Percentiles rank a stretch among this genome's conserved stretches.
Conservation (phyloP, 305 asterid genomes). For the Fraxinus nigra region DNA sequence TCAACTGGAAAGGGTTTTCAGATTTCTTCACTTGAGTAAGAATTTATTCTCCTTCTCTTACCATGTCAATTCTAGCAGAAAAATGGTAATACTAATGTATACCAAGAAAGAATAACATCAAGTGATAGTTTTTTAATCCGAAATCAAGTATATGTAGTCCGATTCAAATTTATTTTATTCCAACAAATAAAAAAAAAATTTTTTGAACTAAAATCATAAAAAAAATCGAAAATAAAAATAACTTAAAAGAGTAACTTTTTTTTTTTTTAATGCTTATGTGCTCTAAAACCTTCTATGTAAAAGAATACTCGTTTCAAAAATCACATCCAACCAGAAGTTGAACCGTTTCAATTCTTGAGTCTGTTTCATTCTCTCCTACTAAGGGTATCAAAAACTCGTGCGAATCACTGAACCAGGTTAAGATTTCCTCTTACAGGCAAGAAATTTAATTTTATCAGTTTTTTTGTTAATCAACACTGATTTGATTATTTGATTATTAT, state of each 20-base stretch:
- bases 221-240: neutral
- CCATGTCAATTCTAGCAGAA: neutral
- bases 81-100: neutral
- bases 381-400: neutral
- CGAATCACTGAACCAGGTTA: slow-evolving; percentile 12
- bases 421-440: neutral
- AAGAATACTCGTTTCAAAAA: neutral
- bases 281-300: neutral
- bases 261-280: neutral
- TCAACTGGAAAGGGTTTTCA: neutral
- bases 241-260: neutral
- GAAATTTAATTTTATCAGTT: neutral
- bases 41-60: neutral
- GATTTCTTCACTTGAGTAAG: neutral
- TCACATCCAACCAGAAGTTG: neutral
- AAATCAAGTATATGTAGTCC: neutral
- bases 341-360: neutral
- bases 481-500: neutral
- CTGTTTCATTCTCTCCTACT: neutral
- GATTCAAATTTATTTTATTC: neutral
- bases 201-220: neutral
- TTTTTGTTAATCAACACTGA: neutral
- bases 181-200: too few species aligned
- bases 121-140: neutral
- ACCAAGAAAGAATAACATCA: neutral